Conservation (phyloP, 345 rosid species). For the Citrus reticulata region DNA sequence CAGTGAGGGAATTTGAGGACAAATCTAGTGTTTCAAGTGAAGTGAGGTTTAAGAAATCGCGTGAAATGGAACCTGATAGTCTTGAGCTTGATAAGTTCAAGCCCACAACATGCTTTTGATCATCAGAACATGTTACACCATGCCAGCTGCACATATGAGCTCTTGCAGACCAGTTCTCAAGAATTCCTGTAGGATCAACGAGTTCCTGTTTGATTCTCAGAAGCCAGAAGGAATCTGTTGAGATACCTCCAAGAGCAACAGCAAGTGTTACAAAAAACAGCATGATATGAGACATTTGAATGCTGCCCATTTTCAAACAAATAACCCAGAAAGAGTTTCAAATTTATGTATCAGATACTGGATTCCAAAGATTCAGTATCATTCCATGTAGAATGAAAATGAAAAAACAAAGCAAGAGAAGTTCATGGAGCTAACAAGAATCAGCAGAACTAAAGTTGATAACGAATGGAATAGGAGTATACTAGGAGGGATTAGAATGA, state of each 20-base stretch:
- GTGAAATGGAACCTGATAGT: constrained; percentile 63
- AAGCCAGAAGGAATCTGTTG: constrained; percentile 46
- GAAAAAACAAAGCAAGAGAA: constrained; percentile 15
- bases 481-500: constrained; percentile 9
- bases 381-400: constrained; percentile 20
- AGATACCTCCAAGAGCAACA: constrained; percentile 25
- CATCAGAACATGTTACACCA: constrained; percentile 63
- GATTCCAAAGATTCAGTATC: constrained; percentile 12
- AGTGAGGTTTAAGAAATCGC: constrained; percentile 37
- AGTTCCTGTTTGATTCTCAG: constrained; percentile 48
- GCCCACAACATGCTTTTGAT: constrained; percentile 36
- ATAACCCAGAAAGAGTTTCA: constrained; percentile 4
- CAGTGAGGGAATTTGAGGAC: constrained; percentile 55
- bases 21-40: constrained; percentile 64
- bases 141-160: constrained; percentile 57
- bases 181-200: constrained; percentile 45
- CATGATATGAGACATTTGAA: constrained; percentile 21
- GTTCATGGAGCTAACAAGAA: neutral
- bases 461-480: constrained; percentile 7
- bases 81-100: constrained; percentile 60
- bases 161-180: constrained; percentile 51
- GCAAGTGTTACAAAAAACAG: constrained; percentile 23
- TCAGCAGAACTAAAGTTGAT: constrained; percentile 1
- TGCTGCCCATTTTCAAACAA: constrained; percentile 30
- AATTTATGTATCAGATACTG: constrained; percentile 13